These are phyloP conservation scores for Melastoma candidum DNA, from an alignment of 441 rosid genomes.

Conservation along the genomic window DNA sequence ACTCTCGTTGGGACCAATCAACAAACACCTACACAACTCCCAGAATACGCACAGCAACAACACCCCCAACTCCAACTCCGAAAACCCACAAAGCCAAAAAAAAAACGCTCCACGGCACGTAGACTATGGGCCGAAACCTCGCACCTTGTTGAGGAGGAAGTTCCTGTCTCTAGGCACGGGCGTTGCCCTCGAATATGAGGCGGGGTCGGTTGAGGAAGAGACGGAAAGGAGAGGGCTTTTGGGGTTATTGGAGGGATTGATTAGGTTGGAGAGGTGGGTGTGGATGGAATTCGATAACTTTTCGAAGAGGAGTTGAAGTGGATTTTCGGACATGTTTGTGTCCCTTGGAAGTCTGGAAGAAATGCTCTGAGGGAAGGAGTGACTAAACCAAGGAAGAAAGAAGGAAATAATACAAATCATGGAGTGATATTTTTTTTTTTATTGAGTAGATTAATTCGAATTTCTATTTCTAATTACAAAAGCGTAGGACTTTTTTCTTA, in stretches of 20 bases:
- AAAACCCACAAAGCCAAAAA: background rate
- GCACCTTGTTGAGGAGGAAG: conserved; percentile 35
- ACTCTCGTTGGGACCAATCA: conserved; percentile 28
- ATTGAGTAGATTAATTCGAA: no score
- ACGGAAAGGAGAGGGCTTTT: conserved; percentile 26
- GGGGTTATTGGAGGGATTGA: conserved; percentile 10
- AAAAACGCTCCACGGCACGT: background rate
- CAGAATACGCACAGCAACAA: background rate
- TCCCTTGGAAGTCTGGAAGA: no score
- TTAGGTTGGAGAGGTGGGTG: conserved; percentile 45
- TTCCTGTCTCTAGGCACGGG: conserved; percentile 8
- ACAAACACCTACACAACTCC: conserved; percentile 36
- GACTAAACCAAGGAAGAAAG: background rate
- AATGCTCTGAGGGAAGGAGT: background rate
- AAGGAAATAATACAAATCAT: no score
- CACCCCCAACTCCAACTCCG: background rate
- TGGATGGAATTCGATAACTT: conserved; percentile 45
- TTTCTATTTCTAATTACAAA: no score
- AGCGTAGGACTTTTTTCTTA: no score
- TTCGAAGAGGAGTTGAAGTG: conserved; percentile 38
- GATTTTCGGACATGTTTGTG: conserved; percentile 40
- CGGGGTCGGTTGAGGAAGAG: conserved; percentile 24
- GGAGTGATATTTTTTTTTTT: no score
- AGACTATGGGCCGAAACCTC: background rate
- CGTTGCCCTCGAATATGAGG: conserved; percentile 14